Evolutionary conservation across 805 yeast species (phyloP).

Genomic region (Danielozyma ontarioensis): DNA sequence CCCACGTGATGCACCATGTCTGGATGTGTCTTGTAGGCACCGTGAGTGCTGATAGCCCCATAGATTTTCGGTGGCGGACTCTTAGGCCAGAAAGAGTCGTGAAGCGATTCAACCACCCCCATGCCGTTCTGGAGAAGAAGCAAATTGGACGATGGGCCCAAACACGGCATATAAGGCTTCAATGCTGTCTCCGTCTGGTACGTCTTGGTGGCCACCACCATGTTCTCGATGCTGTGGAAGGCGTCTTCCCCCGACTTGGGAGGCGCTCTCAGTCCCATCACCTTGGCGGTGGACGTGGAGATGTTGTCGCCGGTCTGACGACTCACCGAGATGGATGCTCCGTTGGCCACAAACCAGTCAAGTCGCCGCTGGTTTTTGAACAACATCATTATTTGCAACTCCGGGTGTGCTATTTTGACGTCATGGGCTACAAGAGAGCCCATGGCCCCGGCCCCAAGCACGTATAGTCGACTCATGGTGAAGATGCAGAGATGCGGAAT

Average conservation of each 20-base stretch:
- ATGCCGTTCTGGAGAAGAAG: conserved; percentile 81
- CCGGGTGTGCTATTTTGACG: conserved; percentile 36
- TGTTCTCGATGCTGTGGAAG: conserved; percentile 37
- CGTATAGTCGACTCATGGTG: conserved; percentile 18
- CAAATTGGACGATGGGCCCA: conserved; percentile 49
- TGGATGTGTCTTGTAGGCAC: conserved; percentile 51
- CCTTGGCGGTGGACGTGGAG: conserved; percentile 8
- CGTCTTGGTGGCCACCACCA: conserved; percentile 78
- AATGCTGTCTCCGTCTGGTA: conserved; percentile 67
- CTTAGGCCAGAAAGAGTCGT: conserved; percentile 50
- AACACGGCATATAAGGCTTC: conserved; percentile 43
- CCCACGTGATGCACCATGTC: conserved; percentile 58
- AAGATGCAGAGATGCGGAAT: too few species aligned
- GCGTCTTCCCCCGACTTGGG: conserved; percentile 6
- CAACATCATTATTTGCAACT: conserved; percentile 31
- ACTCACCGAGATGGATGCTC: conserved; percentile 30
- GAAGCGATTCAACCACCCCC: conserved; percentile 58
- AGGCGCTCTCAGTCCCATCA: conserved; percentile 21
- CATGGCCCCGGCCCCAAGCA: conserved; percentile 52
- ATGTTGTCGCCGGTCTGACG: conserved; percentile 16
- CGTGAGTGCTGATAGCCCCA: conserved; percentile 82
- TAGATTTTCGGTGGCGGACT: conserved; percentile 50
- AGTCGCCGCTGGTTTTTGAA: conserved; percentile 37
- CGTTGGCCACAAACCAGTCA: conserved; percentile 34
- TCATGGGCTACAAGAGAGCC: conserved; percentile 46